Evolutionary conservation across 805 yeast genomes (phyloP), one percentile per base, ranked within the genome.

Genomic region (Metschnikowia cubensis): DNA sequence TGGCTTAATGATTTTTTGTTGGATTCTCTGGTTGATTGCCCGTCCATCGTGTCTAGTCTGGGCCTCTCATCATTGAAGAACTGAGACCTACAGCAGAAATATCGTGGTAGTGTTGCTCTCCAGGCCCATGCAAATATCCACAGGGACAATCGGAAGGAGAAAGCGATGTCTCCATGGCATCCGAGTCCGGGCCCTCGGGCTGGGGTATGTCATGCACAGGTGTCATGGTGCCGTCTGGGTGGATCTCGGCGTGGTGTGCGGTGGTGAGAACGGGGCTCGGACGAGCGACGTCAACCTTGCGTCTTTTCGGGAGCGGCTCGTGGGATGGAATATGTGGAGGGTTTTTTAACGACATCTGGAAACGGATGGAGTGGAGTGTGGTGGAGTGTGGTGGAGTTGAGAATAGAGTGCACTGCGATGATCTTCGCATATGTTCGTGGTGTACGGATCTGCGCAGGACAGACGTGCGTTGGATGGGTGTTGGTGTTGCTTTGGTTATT

Each of bases 71-170:
- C 42, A 55, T 32, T 18, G 55, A 51, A 2, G 50, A 32, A 25
- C 57, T 54, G 36, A 55, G 50, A 6, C 59, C 59, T 13, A 54
- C 59, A 10, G 59, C 59, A 4, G 49, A 44, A n/a, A 47, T 46
- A 38, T 55, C 59, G 34, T 54, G 59, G 8, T 6, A n/a, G n/a
- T 48, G 49, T 1, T 18, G n/a, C 3, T 17, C 44, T 7, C 57
- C 56, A 2, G 56, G 57, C 1, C 59, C 59, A 31, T 55, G 59
- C 29, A 55, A 37, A 35, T 48, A 43, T 6, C 59, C 59, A 34
- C 59, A 55, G 14, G 51, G 48, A 32, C 59, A 55, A 3, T 48
- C 47, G 6, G 22, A 31, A 11, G 42, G 40, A 21, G 35, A 22
- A 3, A 40, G 20, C 2, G 7, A 15, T 15, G 44, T 35, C 6